A percentile compares a stretch with the other conserved stretches of the same genome.
Evolutionary conservation across 441 rosid genomes (phyloP).

Genomic region (Gossypium davidsonii): DNA sequence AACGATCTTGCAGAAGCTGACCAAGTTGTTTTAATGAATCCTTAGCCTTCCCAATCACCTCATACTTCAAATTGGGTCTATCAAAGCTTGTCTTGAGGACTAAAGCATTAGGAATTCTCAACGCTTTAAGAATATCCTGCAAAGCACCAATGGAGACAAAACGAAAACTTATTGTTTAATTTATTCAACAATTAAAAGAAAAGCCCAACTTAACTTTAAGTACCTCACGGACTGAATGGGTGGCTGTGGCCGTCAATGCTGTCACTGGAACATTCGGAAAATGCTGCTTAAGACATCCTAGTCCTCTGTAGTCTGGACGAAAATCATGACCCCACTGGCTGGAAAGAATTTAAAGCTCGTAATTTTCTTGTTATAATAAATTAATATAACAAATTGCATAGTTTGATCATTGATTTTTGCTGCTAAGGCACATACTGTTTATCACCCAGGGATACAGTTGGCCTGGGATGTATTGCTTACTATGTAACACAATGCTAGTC

Average conservation of each 20-base stretch:
- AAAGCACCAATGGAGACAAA: slow-evolving; percentile 14
- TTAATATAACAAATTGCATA: not conserved
- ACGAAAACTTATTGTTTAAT: not conserved
- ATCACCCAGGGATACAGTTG: not conserved
- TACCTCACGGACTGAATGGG: slow-evolving; percentile 78
- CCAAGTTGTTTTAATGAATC: slow-evolving; percentile 83
- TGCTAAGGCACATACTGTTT: not conserved
- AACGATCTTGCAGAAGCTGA: slow-evolving; percentile 56
- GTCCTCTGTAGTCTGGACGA: slow-evolving; percentile 81
- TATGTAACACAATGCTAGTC: not conserved
- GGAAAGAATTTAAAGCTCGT: slow-evolving; percentile 14
- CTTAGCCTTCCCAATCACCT: slow-evolving; percentile 76
- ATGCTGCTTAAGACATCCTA: slow-evolving; percentile 81
- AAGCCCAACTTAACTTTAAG: not conserved
- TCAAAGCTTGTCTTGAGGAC: slow-evolving; percentile 92
- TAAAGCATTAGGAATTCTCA: slow-evolving; percentile 71
- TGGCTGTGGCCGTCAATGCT: slow-evolving; percentile 95
- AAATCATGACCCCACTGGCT: slow-evolving; percentile 99
- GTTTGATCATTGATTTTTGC: not conserved
- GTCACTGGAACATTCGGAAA: slow-evolving; percentile 68
- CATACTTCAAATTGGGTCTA: slow-evolving; percentile 85
- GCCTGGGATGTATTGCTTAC: not conserved
- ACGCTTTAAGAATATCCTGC: slow-evolving; percentile 77
- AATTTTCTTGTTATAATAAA: not conserved
- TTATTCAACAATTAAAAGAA: not conserved